Base-by-base conservation (phyloP, 164 flowering plant genomes). In the Stephania yunnanensis region DNA sequence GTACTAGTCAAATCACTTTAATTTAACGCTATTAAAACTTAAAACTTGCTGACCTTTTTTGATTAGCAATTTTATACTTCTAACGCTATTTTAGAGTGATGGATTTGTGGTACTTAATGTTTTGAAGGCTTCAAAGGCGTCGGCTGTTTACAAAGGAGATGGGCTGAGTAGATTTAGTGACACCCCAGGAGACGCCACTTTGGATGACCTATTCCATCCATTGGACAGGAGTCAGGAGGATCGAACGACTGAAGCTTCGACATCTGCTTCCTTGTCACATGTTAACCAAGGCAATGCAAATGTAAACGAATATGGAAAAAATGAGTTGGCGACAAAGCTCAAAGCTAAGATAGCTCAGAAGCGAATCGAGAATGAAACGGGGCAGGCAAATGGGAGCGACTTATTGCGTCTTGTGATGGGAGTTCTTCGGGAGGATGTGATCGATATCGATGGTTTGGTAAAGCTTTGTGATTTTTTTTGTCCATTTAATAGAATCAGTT, bases 191-290 rank as follows among this genome's bases (percentile, higher is more conserved):
- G 99, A 94, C 90, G 93, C 98, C 77, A 92, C 91, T 76, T 82
- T 96, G 83, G 98, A 96, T 71, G 99, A 96, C 85, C 82, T 96
- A 74, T 96, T 96, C 84, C 99, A 84, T 78, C 97, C 98, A 3
- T 70, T 84, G 82, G 90, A 87, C 73, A 89, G 83, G 71, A 84
- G 70, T 36, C 77, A 65, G 20, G 91, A 83, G 69, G 91, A 87
- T 73, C 86, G 68, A 69, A 79, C 82, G 7, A 83, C 88, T 78
- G 92, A 87, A 80, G 91, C 96, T 72, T 91, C 97, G 69, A 85
- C 92, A 70, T 94, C 97, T 78, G 84, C 89, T 76, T 89, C 97
- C 68, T 80, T 90, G 19, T 83, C 91, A 74, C 82, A 83, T 76
- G 78, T 80, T 64, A 82, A 73, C 77, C 85, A 84, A 77, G 84